These are phyloP conservation scores for Meyerozyma guilliermondii DNA, from an alignment of 1,139 yeast species.

Conservation along the genomic window DNA sequence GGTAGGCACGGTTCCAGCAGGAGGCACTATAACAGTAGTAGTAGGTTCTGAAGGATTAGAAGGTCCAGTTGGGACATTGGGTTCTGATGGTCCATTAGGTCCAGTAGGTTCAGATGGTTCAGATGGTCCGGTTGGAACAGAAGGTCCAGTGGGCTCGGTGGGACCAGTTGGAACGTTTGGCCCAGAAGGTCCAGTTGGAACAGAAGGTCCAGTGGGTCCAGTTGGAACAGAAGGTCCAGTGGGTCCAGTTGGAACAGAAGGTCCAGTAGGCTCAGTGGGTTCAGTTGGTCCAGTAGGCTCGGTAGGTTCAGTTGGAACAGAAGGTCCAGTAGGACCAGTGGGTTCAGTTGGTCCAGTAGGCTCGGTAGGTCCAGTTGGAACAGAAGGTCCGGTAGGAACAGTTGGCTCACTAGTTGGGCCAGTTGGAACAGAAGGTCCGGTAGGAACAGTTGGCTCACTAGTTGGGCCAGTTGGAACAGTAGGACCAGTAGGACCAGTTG, in stretches of 20 bases:
- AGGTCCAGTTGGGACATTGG: not conserved
- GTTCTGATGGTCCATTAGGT: not conserved
- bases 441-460: not conserved
- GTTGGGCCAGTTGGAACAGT: not conserved
- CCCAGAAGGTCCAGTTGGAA: not conserved
- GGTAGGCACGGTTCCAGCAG: not conserved
- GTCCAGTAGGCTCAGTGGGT: not conserved
- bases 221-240: not conserved
- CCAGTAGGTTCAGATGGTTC: not conserved
- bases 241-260: not conserved
- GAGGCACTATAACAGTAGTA: not conserved
- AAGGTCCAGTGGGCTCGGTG: not conserved
- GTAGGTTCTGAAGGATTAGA: not conserved
- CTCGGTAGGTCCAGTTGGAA: not conserved
- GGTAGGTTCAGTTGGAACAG: not conserved
- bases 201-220: not conserved
- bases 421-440: not conserved
- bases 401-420: no score
- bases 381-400: not conserved
- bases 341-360: not conserved
- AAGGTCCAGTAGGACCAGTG: not conserved
- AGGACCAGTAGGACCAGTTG: not conserved
- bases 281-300: not conserved
- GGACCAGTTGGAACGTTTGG: not conserved
- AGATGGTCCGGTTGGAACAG: not conserved